Percentiles rank a stretch among this genome's conserved stretches.
phyloP scores from a whole-genome alignment of 768 basidiomycete genomes.

The Tricholoma bakamatsutake region DNA sequence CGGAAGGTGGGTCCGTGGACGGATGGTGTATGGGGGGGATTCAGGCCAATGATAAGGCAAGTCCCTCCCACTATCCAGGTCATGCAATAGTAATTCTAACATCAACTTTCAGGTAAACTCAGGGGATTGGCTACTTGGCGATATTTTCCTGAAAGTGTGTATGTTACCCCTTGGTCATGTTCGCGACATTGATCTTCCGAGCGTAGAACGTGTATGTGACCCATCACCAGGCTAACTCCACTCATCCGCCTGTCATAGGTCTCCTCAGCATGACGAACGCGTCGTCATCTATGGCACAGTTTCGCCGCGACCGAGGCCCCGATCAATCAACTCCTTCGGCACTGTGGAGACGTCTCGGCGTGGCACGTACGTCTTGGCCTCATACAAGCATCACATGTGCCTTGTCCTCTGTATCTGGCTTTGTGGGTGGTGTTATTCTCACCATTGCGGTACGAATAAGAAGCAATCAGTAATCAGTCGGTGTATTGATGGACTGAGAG shows the following conservation, averaged over 20 bases:
- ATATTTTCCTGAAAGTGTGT: slow-evolving; percentile 45
- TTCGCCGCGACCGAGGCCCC: slow-evolving; percentile 36
- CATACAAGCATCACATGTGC: slow-evolving; percentile 4
- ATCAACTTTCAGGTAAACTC: slow-evolving; percentile 25
- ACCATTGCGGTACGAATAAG: slow-evolving; percentile 5
- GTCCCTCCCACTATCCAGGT: slow-evolving; percentile 8
- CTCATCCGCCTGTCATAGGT: slow-evolving; percentile 37
- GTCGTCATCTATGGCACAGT: slow-evolving; percentile 27
- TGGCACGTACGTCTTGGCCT: neutral
- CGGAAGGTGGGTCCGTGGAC: slow-evolving; percentile 29
- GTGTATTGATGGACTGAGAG: neutral
- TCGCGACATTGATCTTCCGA: slow-evolving; percentile 4
- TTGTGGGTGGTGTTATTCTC: slow-evolving; percentile 6
- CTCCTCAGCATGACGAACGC: slow-evolving; percentile 40
- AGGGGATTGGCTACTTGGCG: slow-evolving; percentile 60
- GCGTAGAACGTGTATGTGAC: slow-evolving; percentile 48
- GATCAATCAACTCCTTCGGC: slow-evolving; percentile 20
- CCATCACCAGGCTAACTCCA: slow-evolving; percentile 37
- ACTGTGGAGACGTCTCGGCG: slow-evolving; percentile 3
- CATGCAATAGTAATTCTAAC: neutral
- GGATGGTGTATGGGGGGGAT: slow-evolving; percentile 56
- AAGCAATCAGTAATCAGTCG: neutral
- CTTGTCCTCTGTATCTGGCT: slow-evolving; percentile 9
- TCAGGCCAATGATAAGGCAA: slow-evolving; percentile 45
- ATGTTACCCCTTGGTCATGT: slow-evolving; percentile 11